Conservation (phyloP, 2,329 filamentous ascomycete species). For the Aspergillus niger region DNA sequence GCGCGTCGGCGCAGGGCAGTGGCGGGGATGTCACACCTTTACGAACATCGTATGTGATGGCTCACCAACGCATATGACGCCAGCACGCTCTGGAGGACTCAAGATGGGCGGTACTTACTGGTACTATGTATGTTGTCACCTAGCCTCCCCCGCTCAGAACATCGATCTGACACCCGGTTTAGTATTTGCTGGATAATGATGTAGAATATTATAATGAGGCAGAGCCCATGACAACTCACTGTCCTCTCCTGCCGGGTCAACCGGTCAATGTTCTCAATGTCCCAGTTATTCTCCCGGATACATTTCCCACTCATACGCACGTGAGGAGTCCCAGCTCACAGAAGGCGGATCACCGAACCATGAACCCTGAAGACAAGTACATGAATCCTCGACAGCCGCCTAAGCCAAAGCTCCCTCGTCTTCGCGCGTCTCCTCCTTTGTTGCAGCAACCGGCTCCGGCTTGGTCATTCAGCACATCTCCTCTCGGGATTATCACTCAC, state of each 20-base stretch:
- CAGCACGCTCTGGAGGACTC: conserved; percentile 72
- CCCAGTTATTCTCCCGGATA: conserved; percentile 64
- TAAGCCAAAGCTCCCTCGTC: conserved; percentile 48
- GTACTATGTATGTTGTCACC: conserved; percentile 75
- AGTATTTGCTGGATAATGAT: conserved; percentile 83
- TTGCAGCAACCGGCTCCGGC: conserved; percentile 27
- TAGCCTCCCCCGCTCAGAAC: not conserved
- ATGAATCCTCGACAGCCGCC: conserved; percentile 65
- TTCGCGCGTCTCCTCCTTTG: conserved; percentile 48
- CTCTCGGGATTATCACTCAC: conserved; percentile 28
- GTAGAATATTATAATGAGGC: conserved; percentile 74
- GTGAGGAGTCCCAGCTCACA: conserved; percentile 67
- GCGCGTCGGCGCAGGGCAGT: conserved; percentile 72
- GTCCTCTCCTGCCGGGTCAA: conserved; percentile 86
- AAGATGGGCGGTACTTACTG: conserved; percentile 94
- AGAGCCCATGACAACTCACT: conserved; percentile 73
- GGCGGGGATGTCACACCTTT: conserved; percentile 86
- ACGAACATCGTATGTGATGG: conserved; percentile 83
- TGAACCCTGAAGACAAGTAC: conserved; percentile 77
- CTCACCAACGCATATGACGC: conserved; percentile 52
- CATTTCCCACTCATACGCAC: conserved; percentile 53
- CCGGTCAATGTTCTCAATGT: conserved; percentile 81
- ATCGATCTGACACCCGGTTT: conserved; percentile 29
- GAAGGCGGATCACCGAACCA: conserved; percentile 66
- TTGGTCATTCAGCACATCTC: conserved; percentile 32